phyloP scores from a whole-genome alignment of 176 grass and related monocot genomes.

The Tuctoria greenei region DNA sequence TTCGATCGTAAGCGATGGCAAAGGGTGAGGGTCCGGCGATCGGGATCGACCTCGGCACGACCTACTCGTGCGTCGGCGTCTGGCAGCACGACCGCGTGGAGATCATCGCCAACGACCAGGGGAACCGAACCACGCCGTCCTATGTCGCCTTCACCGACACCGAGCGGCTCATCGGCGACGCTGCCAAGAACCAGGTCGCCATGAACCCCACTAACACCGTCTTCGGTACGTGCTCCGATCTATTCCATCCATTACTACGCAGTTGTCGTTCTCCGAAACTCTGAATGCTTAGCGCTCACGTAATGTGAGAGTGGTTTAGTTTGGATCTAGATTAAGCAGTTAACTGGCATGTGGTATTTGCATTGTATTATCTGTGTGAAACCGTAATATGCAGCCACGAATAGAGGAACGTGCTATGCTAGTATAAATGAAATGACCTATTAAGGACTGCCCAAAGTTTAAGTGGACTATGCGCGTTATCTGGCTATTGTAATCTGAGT shows the following conservation, averaged over 20 bases:
- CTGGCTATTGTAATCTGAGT: background rate
- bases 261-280: background rate
- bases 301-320: background rate
- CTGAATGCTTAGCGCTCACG: background rate
- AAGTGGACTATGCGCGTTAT: background rate
- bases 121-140: constrained; percentile 70
- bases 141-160: constrained; percentile 71
- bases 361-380: background rate
- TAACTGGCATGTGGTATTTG: background rate
- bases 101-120: constrained; percentile 84
- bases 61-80: constrained; percentile 73
- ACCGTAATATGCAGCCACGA: background rate
- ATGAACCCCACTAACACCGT: constrained; percentile 80
- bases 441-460: too few species aligned
- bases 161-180: constrained; percentile 72
- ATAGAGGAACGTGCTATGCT: too few species aligned
- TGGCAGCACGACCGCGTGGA: constrained; percentile 81
- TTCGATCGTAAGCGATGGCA: constrained; percentile 19
- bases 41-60: constrained; percentile 89
- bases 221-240: constrained; percentile 36
- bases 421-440: background rate
- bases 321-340: background rate
- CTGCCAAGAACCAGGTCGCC: constrained; percentile 74
- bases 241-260: background rate
- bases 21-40: constrained; percentile 81